Percentiles rank a stretch among this genome's conserved stretches.
Conservation (phyloP, 2,329 filamentous ascomycete genomes). For the Claviceps quebecensis region DNA sequence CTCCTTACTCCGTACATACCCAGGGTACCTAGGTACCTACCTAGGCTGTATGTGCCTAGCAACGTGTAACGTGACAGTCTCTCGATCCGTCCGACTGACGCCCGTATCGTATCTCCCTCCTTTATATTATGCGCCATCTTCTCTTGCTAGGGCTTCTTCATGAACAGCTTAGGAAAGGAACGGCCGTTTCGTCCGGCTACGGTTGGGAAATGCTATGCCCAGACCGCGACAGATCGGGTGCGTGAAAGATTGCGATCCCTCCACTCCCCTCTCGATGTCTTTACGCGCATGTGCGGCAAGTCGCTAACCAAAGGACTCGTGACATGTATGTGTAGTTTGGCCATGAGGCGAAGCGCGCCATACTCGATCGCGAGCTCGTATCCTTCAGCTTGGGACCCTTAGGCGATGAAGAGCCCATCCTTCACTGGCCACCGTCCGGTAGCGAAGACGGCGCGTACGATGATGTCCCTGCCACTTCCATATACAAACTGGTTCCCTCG, state of each 20-base stretch:
- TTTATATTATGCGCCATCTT: conserved; percentile 1
- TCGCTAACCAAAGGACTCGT: not conserved
- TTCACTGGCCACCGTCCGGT: conserved; percentile 15
- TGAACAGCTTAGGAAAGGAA: conserved; percentile 5
- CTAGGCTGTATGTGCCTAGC: too few species aligned
- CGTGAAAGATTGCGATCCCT: conserved; percentile 5
- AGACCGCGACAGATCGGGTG: conserved; percentile 24
- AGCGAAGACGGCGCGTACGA: conserved; percentile 11
- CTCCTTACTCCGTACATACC: too few species aligned
- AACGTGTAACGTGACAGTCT: too few species aligned
- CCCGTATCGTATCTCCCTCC: too few species aligned
- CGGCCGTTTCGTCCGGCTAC: conserved; percentile 13
- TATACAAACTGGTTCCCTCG: conserved; percentile 17
- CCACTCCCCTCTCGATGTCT: not conserved
- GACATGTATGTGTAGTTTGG: conserved; percentile 20
- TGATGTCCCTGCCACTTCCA: conserved; percentile 9
- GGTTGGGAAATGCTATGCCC: conserved; percentile 23
- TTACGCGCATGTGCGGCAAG: not conserved
- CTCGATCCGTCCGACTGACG: too few species aligned
- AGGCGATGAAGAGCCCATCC: conserved; percentile 11
- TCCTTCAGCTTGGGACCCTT: conserved; percentile 4
- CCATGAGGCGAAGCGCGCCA: conserved; percentile 16
- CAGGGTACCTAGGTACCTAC: too few species aligned
- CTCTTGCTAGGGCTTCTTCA: conserved; percentile 6
- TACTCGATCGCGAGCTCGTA: conserved; percentile 22